Base-by-base conservation (phyloP, 2,329 filamentous ascomycete genomes). In the Pseudogymnoascus sp. region DNA sequence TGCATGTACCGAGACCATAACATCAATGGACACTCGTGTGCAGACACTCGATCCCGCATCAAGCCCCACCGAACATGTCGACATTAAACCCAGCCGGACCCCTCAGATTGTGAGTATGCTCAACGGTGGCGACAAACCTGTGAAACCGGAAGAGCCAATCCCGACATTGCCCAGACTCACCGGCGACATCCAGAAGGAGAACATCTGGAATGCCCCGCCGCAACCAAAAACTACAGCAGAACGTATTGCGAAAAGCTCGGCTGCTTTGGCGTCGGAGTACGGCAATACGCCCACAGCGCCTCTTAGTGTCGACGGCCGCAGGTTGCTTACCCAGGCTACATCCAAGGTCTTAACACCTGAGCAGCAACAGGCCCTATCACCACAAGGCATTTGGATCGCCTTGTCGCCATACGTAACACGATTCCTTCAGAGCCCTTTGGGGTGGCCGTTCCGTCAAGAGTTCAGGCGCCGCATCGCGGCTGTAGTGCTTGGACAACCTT, bases 401-500 rank as follows among this genome's bases (percentile, higher is more conserved):
- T 67, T 72, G 21, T 57, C 55, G 2, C 33, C 33, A 37, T 57
- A 57, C 18, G 55, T 57, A 3, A 57, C 55, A 5, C 55, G 37
- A 33, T 66, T 80, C 63, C 70, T 83, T 10, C 71, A 74, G 13
- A 80, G 80, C 2, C 74, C 77, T 0, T 55, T 90, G 1, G 89
- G 89, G 8, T 76, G 75, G 61, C 78, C 87, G 0, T 90, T 96
- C 71, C 83, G 86, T 21, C 83, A 88, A 66, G 81, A 82, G 3
- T 89, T 90, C 69, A 75, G 79, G 10, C 82, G 82, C 26, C 83
- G 82, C 34, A 78, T 90, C 23, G 80, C 80, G 1, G 79, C 82
- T 2, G 82, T 87, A 10, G 82, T 95, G 3, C 78, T 94, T 18
- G 91, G 90, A 30, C 76, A 80, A 0, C 91, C 91, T 0, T 84